phyloP scores from a whole-genome alignment of 2,329 filamentous ascomycete species.

The Penicillium verrucosum region DNA sequence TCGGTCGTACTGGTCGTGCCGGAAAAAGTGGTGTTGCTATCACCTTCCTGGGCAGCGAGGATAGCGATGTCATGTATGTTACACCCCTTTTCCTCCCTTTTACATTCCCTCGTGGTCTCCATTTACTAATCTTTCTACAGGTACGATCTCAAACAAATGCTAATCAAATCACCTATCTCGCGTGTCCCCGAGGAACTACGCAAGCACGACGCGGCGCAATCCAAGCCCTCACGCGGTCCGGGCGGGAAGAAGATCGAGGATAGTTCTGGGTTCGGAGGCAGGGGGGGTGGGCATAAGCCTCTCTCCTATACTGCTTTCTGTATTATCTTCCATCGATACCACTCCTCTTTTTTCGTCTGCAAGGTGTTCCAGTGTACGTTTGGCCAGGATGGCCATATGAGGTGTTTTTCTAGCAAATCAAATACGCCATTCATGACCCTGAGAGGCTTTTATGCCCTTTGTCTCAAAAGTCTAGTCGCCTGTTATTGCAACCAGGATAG shows the following conservation, averaged over 20 bases:
- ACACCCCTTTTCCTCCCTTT: conserved; percentile 1
- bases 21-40: conserved; percentile 96
- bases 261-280: conserved; percentile 36
- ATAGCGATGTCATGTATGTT: conserved; percentile 73
- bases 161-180: conserved; percentile 82
- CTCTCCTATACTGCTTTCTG: neutral
- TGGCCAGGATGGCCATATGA: neutral
- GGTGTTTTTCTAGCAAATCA: neutral
- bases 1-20: conserved; percentile 94
- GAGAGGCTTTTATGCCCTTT: neutral
- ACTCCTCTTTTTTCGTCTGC: neutral
- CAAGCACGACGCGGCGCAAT: conserved; percentile 87
- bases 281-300: conserved; percentile 30
- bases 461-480: neutral
- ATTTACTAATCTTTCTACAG: conserved; percentile 29
- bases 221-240: conserved; percentile 58
- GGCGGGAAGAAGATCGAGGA: conserved; percentile 50
- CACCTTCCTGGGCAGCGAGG: conserved; percentile 89
- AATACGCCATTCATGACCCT: neutral
- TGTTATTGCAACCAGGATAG: neutral
- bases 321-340: conserved; percentile 11
- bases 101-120: neutral
- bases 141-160: conserved; percentile 91
- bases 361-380: neutral
- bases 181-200: conserved; percentile 87